Evolutionary conservation across 2,329 filamentous ascomycete genomes (phyloP).

Genomic region (Sarocladiaceae sp.): DNA sequence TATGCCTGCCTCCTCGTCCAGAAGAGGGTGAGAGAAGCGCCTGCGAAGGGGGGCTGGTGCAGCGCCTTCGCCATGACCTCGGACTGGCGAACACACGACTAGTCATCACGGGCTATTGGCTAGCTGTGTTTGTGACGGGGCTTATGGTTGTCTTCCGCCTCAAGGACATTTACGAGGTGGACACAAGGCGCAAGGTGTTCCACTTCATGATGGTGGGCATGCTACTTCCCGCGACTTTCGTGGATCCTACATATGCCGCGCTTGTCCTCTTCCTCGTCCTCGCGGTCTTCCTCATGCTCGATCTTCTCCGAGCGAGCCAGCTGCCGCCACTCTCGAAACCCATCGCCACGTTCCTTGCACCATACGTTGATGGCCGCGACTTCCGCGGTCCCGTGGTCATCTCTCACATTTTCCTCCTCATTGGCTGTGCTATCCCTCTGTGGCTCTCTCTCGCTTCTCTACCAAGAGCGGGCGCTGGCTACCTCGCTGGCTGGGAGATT

Average conservation of each 20-base stretch:
- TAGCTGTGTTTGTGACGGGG: constrained; percentile 61
- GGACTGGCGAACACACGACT: constrained; percentile 81
- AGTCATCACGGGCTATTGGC: constrained; percentile 67
- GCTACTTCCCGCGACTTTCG: constrained; percentile 78
- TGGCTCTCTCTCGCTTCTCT: constrained; percentile 79
- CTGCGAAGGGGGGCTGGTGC: constrained; percentile 52
- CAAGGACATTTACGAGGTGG: constrained; percentile 76
- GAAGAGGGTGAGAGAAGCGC: constrained; percentile 24
- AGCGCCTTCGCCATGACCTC: constrained; percentile 59
- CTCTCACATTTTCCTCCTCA: constrained; percentile 89
- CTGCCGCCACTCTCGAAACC: constrained; percentile 83
- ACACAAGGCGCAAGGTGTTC: constrained; percentile 93
- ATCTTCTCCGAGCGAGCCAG: constrained; percentile 84
- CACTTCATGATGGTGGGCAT: constrained; percentile 98
- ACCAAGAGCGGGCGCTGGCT: constrained; percentile 45
- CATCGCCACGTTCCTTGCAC: constrained; percentile 78
- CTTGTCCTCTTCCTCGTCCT: constrained; percentile 76
- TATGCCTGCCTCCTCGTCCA: constrained; percentile 55
- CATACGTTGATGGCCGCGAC: constrained; percentile 91
- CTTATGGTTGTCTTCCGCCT: constrained; percentile 69
- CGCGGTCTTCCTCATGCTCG: constrained; percentile 79
- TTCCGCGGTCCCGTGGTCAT: constrained; percentile 91
- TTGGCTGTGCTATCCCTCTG: constrained; percentile 89
- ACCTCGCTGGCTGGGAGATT: constrained; percentile 70
- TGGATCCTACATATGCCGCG: constrained; percentile 79